Conservation (phyloP, 106 monocot species). For the Iris macrosiphon region DNA sequence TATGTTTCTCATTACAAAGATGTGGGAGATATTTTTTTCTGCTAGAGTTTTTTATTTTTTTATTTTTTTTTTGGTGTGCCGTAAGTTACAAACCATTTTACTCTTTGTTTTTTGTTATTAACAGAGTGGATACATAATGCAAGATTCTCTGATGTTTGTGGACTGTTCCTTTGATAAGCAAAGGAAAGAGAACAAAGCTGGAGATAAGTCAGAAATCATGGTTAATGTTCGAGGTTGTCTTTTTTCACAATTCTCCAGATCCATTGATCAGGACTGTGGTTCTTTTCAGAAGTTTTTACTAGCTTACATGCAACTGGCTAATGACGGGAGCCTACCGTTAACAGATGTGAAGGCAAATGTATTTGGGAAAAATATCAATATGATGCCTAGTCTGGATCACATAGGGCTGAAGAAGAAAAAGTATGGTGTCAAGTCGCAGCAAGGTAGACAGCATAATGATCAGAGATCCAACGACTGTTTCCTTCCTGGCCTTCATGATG, state of each 20-base stretch:
- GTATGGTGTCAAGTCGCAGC: constrained; percentile 9
- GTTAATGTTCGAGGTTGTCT: constrained; percentile 24
- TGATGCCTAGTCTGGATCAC: constrained; percentile 12
- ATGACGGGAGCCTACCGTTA: constrained; percentile 24
- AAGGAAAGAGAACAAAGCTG: constrained; percentile 8
- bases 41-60: no score
- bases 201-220: constrained; percentile 22
- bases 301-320: constrained; percentile 35
- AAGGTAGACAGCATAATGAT: constrained; percentile 15
- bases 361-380: constrained; percentile 12
- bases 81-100: no score
- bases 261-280: constrained; percentile 18
- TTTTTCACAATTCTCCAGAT: constrained; percentile 20
- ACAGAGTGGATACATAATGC: no score
- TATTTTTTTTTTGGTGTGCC: no score
- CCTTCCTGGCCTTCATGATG: constrained; percentile 64
- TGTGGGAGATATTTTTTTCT: no score
- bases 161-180: constrained; percentile 11
- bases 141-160: no score
- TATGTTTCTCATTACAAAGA: no score
- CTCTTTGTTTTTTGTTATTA: no score
- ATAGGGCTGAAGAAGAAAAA: constrained; percentile 12
- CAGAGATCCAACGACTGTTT: constrained; percentile 41
- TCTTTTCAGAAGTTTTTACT: constrained; percentile 37
- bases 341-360: constrained; percentile 11